phyloP scores from a whole-genome alignment of 345 rosid genomes.

The Salix koriyanagi region DNA sequence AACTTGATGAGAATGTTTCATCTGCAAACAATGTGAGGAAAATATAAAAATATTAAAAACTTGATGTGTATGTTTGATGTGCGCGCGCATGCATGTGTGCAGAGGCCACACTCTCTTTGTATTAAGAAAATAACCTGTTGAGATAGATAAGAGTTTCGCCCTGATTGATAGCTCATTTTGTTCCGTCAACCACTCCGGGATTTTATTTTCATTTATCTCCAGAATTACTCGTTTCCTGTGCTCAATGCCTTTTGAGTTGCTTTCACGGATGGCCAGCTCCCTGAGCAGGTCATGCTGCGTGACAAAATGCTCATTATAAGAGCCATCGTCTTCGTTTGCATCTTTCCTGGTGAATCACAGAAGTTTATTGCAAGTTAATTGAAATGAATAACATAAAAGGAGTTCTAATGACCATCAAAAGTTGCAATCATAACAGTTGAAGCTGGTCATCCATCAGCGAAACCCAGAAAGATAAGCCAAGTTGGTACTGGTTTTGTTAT shows the following conservation, averaged over 20 bases:
- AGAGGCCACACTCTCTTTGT: not conserved
- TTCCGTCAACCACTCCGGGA: constrained; percentile 14
- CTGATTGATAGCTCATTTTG: not conserved
- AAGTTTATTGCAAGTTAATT: too few relatives aligned
- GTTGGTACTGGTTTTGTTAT: not conserved
- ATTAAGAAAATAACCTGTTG: constrained; percentile 15
- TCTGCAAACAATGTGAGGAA: constrained; percentile 16
- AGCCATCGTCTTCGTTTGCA: constrained; percentile 14
- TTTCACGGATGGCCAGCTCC: constrained; percentile 25
- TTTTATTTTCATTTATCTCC: constrained; percentile 8
- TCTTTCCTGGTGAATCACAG: constrained; percentile 20
- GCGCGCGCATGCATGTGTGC: not conserved
- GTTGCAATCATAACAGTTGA: not conserved
- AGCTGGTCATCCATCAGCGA: not conserved
- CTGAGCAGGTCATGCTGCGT: constrained; percentile 30
- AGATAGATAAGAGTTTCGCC: constrained; percentile 24
- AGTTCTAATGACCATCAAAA: not conserved
- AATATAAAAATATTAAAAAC: not conserved
- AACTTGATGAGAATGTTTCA: constrained; percentile 19
- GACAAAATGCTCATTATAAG: constrained; percentile 11
- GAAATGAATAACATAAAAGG: too few relatives aligned
- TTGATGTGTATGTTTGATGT: not conserved
- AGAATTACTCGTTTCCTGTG: constrained; percentile 15
- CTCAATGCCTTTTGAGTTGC: constrained; percentile 9
- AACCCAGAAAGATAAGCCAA: not conserved